Evolutionary conservation across 2,329 filamentous ascomycete species (phyloP).

Genomic region (Verticillium isaacii): DNA sequence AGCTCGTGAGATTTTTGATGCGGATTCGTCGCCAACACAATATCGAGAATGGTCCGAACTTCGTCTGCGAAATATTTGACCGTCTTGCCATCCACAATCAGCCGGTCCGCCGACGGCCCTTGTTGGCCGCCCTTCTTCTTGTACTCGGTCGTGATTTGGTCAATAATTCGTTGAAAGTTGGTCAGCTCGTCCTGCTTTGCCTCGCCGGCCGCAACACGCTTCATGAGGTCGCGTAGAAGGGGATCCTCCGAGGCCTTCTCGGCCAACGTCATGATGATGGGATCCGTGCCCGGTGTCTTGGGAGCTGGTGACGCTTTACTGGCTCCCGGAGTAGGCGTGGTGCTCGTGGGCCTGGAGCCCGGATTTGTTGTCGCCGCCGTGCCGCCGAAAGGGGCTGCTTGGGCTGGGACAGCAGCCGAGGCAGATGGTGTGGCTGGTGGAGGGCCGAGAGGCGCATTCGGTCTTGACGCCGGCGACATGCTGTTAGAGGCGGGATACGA

Average conservation of each 20-base stretch:
- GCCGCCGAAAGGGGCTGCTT: slow-evolving; percentile 13
- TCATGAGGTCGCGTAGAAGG: slow-evolving; percentile 73
- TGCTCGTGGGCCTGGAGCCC: slow-evolving; percentile 9
- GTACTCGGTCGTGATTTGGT: slow-evolving; percentile 64
- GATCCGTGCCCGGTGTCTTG: slow-evolving; percentile 25
- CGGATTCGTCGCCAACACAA: slow-evolving; percentile 55
- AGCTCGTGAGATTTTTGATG: slow-evolving; percentile 49
- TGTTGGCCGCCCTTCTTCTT: slow-evolving; percentile 45
- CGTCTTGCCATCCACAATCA: slow-evolving; percentile 50
- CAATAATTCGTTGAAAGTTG: slow-evolving; percentile 76
- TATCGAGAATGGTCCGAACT: slow-evolving; percentile 52
- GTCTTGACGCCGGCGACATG: background rate
- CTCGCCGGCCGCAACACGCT: slow-evolving; percentile 71
- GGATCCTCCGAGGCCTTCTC: slow-evolving; percentile 70
- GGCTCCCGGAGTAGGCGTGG: slow-evolving; percentile 9
- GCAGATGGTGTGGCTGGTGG: slow-evolving; percentile 7
- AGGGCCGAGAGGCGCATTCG: slow-evolving; percentile 7
- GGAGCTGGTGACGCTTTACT: slow-evolving; percentile 6
- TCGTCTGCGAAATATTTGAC: slow-evolving; percentile 58
- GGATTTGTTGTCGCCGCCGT: background rate
- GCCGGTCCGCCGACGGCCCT: slow-evolving; percentile 48
- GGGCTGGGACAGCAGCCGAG: slow-evolving; percentile 11
- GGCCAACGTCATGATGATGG: slow-evolving; percentile 75
- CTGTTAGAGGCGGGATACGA: background rate
- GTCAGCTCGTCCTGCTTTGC: slow-evolving; percentile 64